Percentiles rank a stretch among this genome's conserved stretches.
phyloP scores from a whole-genome alignment of 2,329 filamentous ascomycete genomes.

The Dryadomyces quercus-mongolicae region DNA sequence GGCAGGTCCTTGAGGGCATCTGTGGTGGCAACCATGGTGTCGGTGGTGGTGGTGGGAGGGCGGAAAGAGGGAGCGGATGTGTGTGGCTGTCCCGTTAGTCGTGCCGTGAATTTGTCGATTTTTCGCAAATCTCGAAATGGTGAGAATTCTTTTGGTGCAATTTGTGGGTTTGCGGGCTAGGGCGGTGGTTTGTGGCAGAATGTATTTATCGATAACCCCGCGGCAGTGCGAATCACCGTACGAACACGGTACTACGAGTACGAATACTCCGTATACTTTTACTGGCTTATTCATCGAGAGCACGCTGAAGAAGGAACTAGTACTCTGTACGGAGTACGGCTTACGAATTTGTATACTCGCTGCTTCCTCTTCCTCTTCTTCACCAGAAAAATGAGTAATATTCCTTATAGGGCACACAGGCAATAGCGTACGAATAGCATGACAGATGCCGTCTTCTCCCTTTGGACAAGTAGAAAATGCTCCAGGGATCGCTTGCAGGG shows the following conservation, averaged over 20 bases:
- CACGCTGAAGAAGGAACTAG: too few species aligned
- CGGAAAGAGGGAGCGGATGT: background rate
- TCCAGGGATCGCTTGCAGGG: background rate
- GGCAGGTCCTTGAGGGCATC: constrained; percentile 53
- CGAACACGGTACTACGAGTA: too few species aligned
- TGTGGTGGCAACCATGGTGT: constrained; percentile 17
- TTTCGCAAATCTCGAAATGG: constrained; percentile 1
- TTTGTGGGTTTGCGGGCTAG: constrained; percentile 8
- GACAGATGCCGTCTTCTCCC: background rate
- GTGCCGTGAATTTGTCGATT: background rate
- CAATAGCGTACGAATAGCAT: background rate
- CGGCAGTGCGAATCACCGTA: background rate
- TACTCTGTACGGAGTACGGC: too few species aligned
- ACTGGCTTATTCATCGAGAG: too few species aligned
- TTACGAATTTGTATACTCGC: too few species aligned
- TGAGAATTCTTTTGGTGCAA: constrained; percentile 6
- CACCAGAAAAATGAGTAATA: too few species aligned
- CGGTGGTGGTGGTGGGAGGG: background rate
- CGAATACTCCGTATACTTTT: too few species aligned
- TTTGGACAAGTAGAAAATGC: constrained; percentile 1
- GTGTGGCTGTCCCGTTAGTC: background rate
- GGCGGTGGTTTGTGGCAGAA: constrained; percentile 9
- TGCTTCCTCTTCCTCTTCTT: too few species aligned
- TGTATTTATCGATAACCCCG: background rate
- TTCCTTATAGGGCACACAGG: too few species aligned